Conservation (phyloP, 23 red algal genomes). For the Gracilaria gracilis region DNA sequence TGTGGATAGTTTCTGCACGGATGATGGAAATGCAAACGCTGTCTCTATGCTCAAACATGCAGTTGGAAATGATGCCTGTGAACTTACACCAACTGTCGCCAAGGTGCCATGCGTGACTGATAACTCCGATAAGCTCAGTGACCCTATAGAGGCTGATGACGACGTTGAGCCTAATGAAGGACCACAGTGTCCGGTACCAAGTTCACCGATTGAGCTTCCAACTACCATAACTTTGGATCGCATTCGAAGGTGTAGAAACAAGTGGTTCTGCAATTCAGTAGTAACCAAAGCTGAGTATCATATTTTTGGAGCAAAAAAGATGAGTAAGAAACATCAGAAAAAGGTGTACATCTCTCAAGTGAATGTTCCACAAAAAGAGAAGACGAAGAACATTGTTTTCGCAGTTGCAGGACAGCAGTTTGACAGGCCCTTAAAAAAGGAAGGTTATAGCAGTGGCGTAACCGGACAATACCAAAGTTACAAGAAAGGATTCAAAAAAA, state of each 20-base stretch:
- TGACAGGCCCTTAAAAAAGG: background rate
- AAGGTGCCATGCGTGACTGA: background rate
- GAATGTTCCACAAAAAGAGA: background rate
- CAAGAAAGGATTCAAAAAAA: background rate
- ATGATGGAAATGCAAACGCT: constrained; percentile 4
- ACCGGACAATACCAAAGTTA: background rate
- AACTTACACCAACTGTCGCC: background rate
- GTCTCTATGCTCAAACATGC: background rate
- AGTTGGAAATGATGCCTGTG: background rate
- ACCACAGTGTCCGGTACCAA: background rate
- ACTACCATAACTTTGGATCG: constrained; percentile 3
- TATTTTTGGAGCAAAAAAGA: background rate
- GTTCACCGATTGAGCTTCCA: background rate
- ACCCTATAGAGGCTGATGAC: too few relatives aligned
- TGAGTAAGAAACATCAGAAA: constrained; percentile 18
- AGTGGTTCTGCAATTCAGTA: background rate
- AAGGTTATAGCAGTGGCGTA: background rate
- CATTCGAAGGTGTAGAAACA: background rate
- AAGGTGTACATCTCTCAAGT: constrained; percentile 14
- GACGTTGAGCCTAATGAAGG: background rate
- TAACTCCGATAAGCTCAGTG: too few relatives aligned
- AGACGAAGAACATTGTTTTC: background rate
- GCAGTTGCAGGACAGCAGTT: constrained; percentile 5
- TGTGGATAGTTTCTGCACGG: background rate
- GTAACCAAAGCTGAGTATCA: background rate